Evolutionary conservation across 257 asterid species (phyloP), one percentile per base, ranked within the genome.

Genomic region (Datura wrightii): DNA sequence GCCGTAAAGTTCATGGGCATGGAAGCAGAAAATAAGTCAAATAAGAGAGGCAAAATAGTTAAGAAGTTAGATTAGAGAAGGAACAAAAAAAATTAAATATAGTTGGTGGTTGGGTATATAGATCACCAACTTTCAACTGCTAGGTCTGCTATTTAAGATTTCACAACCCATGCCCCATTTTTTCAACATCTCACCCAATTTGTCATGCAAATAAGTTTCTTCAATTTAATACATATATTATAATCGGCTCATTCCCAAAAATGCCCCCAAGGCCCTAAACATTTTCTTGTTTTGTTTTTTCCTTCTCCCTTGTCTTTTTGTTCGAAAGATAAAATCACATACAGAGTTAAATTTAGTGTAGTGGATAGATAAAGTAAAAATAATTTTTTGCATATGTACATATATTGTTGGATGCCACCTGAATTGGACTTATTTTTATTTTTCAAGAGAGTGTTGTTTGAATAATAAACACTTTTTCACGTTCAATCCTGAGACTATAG

Each of bases 101-200:
- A 86, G 97, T 93, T 94, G 97, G 95, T 85, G n/a, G 87, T 85
- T 85, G 84, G 83, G 80, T 76, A 55, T 46, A 55, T 92, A 87
- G 93, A 89, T 90, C 85, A 91, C 98, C 97, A 92, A 94, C 95
- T 87, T 92, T 86, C 96, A 90, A 89, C 96, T 88, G 88, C 94
- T 88, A 86, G 89, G 88, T 83, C 85, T 89, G 91, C 90, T 81
- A 85, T 80, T 90, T 60, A 89, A 86, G 85, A 59, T 84, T 69
- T 86, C 60, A 66, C 41, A 37, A 10, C 9, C 65, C 48, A 44
- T 79, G 66, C 54, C 67, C 82, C 78, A 5, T 70, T 71, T 84
- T 88, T 86, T 78, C 87, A 82, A 83, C 83, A 34, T 37, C 84
- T 67, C 86, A 92, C 92, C 97, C 79, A 92, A 88, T 83, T 87